phyloP scores from a whole-genome alignment of 345 rosid species.

The Salix viminalis region DNA sequence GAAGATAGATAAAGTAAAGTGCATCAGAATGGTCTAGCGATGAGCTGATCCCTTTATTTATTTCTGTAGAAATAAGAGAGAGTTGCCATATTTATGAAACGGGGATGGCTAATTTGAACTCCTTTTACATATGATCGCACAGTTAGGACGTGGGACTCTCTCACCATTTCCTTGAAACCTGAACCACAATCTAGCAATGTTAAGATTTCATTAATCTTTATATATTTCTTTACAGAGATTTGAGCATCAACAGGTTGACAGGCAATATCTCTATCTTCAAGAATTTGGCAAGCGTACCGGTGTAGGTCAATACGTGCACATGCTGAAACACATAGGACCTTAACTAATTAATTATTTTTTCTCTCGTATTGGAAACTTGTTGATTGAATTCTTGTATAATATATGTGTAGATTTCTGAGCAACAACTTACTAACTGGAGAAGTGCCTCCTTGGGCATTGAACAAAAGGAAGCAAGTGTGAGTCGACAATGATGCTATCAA shows the following conservation, averaged over 20 bases:
- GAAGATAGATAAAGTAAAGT: too few relatives aligned
- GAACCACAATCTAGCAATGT: too few relatives aligned
- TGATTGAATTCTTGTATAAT: not conserved
- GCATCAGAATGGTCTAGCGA: too few relatives aligned
- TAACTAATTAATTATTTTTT: too few relatives aligned
- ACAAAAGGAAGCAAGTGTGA: conserved; percentile 32
- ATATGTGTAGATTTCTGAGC: conserved; percentile 51
- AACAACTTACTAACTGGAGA: conserved; percentile 70
- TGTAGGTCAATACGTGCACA: conserved; percentile 35
- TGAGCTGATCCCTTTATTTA: too few relatives aligned
- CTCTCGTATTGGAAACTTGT: not conserved
- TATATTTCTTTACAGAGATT: conserved; percentile 48
- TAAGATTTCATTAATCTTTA: not conserved
- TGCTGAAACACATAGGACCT: not conserved
- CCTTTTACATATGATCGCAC: too few relatives aligned
- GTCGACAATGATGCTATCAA: conserved; percentile 17
- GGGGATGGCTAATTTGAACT: too few relatives aligned
- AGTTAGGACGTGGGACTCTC: too few relatives aligned
- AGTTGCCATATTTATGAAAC: too few relatives aligned
- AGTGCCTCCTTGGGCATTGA: conserved; percentile 47
- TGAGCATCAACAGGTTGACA: conserved; percentile 67
- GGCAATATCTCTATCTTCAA: not conserved
- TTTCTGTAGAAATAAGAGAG: too few relatives aligned
- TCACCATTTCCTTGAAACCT: too few relatives aligned
- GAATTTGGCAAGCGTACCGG: too few relatives aligned